phyloP scores from a whole-genome alignment of 169 alveolate species.

The Eimeria necatrix region DNA sequence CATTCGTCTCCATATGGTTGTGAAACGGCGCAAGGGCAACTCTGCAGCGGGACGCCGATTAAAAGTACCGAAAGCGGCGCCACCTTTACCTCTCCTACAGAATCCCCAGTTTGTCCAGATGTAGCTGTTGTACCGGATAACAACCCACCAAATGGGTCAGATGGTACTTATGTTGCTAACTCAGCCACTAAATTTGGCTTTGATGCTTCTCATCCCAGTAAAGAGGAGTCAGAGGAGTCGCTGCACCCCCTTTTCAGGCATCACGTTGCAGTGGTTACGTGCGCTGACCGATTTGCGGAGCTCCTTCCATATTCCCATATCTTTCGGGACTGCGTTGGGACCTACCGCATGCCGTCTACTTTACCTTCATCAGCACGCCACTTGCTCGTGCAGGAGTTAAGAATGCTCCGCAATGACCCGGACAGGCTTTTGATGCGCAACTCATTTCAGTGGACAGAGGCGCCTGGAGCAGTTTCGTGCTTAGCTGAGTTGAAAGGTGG shows the following conservation, averaged over 20 bases:
- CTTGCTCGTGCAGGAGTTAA: slow-evolving; percentile 72
- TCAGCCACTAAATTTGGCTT: not conserved
- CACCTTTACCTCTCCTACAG: not conserved
- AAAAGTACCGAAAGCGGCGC: not conserved
- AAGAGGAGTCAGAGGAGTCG: slow-evolving; percentile 20
- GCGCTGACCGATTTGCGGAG: slow-evolving; percentile 76
- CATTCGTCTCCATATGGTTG: slow-evolving; percentile 34
- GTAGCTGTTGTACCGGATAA: not conserved
- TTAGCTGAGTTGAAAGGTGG: slow-evolving; percentile 37
- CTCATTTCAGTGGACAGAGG: slow-evolving; percentile 78
- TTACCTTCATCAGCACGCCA: slow-evolving; percentile 76
- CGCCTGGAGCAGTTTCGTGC: slow-evolving; percentile 67
- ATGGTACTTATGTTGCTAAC: not conserved
- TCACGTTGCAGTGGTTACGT: slow-evolving; percentile 49
- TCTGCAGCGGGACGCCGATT: slow-evolving; percentile 23
- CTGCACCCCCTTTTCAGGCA: slow-evolving; percentile 64
- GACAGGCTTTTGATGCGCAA: slow-evolving; percentile 73
- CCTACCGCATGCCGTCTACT: slow-evolving; percentile 68
- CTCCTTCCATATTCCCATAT: slow-evolving; percentile 76
- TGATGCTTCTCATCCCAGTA: not conserved
- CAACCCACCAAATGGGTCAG: slow-evolving; percentile 28
- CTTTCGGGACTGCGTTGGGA: slow-evolving; percentile 67
- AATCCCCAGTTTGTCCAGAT: not conserved
- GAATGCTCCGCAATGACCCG: slow-evolving; percentile 74
- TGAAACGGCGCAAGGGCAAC: slow-evolving; percentile 7